Evolutionary conservation across 441 rosid species (phyloP), one percentile per base, ranked within the genome.

Genomic region (Cnidoscolus chayamansa): DNA sequence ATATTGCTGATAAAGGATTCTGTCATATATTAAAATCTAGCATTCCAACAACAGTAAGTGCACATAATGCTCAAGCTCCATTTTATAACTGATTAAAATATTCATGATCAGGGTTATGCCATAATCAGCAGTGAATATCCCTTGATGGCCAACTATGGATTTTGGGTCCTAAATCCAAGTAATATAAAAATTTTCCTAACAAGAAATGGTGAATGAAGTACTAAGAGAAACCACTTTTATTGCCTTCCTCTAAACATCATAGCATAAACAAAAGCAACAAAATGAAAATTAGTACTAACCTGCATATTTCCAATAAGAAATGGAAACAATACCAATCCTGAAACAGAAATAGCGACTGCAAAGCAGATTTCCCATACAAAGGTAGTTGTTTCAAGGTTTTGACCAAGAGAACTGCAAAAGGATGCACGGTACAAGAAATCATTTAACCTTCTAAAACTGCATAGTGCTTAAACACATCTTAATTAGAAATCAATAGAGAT

Each of bases 291-390:
- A 25, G 49, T 45, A 84, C 83, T 10, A 64, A 87, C 96, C 97
- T 92, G 97, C 95, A 94, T 89, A 75, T 89, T 94, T 74, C 94
- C 97, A 3, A 94, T 92, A 69, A 94, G 90, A 78, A 90, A 82
- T 0, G 94, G 86, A 77, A 89, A 90, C 19, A 94, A 74, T 31
- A 91, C 90, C 83, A 92, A 77, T 35, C 97, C 94, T 2, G 80
- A 78, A 10, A 92, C 86, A 31, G 90, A 88, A 43, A 91, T 87
- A 79, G 78, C 81, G 75, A 94, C 90, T 0, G 91, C 92, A 56
- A 87, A 91, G 78, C 81, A 81, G 72, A 85, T 89, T 81, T 92
- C 97, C 92, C 87, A 82, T 11, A 86, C 82, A 74, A 78, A 88
- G 25, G 89, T 84, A 77, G 95, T 94, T 76, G 98, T 88, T 72